Base-by-base conservation (phyloP, 805 yeast species). In the Kazachstania africana region DNA sequence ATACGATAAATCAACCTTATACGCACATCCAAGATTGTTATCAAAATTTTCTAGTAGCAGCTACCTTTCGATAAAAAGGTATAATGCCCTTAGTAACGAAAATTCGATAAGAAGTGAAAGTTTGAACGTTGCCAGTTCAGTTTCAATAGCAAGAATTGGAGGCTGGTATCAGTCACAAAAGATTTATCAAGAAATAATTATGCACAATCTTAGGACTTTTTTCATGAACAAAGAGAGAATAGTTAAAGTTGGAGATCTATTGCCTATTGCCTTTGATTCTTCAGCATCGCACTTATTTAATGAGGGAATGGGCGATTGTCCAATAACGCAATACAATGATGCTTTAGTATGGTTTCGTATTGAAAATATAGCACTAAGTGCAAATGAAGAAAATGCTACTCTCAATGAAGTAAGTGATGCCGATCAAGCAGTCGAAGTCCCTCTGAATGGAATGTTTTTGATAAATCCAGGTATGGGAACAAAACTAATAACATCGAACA, bases 341-440 rank as follows among this genome's bases (percentile, higher is more conserved):
- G 62, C 72, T 0, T 68, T 87, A 13, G 94, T 85, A 0, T 88
- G 95, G 95, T 88, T 85, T 55, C 71, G 70, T 42, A 69, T 88
- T 2, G 77, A 69, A 4, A 46, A 59, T 4, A 66, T 66, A 3
- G 61, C 53, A 3, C 48, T 56, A 2, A 53, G 45, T 4, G 43
- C 45, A 3, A 39, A 38, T 4, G 32, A 40, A 18, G 31, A 31
- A 15, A 4, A 49, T 38, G 6, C n/a, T n/a, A n/a, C n/a, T n/a
- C n/a, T n/a, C n/a, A n/a, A n/a, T n/a, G n/a, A n/a, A n/a, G n/a
- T n/a, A n/a, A n/a, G n/a, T n/a, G n/a, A n/a, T n/a, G n/a, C n/a
- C n/a, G 13, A 23, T 23, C 13, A 23, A 28, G 8, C 14, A 26
- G 8, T 9, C 8, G 17, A 26, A 12, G 9, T 8, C 6, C 17